Evolutionary conservation across 129 eudicot species (phyloP), one percentile per base, ranked within the genome.

Genomic region (Rutidosis leptorrhynchoides): DNA sequence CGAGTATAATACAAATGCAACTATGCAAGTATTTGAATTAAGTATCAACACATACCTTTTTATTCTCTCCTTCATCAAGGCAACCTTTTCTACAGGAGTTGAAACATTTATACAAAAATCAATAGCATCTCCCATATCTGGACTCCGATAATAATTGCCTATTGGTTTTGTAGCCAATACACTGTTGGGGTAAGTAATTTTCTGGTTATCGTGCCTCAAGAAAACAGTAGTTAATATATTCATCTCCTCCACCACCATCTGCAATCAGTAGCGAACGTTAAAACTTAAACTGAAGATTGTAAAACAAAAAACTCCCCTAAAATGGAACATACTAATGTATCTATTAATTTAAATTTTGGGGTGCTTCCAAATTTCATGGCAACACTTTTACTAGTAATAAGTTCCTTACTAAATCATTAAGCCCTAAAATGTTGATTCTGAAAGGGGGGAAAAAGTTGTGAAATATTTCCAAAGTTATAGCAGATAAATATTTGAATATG

Each of bases 181-280:
- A 14, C 88, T 83, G 70, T 89, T 89, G 0, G 97, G 97, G 62
- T 89, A 89, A 40, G 69, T 77, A 61, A 89, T 79, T 72, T 89
- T 89, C 62, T 81, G 86, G 83, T 86, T 86, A 62, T 89, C 97
- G 7, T 40, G 86, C 75, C 85, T 81, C 70, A 89, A 69, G 51
- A 89, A 89, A 28, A 89, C 74, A 2, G 97, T 89, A 0, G 97
- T 86, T 64, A 89, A 70, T 76, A 89, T 85, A 67, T 89, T 89
- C 96, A 89, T 89, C 83, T 89, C 96, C 61, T 89, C 96, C 20
- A 89, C 97, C 16, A 89, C 61, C 97, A 89, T 79, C 97, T 89
- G 84, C 68, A 45, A 73, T 25, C 48, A n/a, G n/a, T n/a, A n/a
- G n/a, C n/a, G n/a, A n/a, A n/a, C n/a, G n/a, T n/a, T n/a, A n/a